Conservation (phyloP, 371 early-diverging fungal genomes). For the Phascolomyces articulosus region DNA sequence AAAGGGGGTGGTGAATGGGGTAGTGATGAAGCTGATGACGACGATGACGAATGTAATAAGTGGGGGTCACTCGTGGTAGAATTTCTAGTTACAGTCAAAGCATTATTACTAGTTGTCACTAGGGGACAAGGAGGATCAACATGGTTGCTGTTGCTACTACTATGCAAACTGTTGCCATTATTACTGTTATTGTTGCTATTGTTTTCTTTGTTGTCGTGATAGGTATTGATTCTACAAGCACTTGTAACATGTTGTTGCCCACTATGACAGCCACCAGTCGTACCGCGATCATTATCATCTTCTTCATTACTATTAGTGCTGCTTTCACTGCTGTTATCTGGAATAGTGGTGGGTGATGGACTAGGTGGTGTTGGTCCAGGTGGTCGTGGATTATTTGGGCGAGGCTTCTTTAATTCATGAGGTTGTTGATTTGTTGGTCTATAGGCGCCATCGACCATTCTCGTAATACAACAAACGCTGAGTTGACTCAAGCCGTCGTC, state of each 20-base stretch:
- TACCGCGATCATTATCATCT: background rate
- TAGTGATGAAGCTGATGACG: background rate
- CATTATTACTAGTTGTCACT: background rate
- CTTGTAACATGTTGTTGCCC: no score
- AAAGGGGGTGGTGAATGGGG: background rate
- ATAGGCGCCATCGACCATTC: background rate
- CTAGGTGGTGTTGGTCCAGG: constrained; percentile 7
- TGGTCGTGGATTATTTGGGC: constrained; percentile 9
- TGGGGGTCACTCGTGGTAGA: background rate
- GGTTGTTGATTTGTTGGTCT: background rate
- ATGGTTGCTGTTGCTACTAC: background rate
- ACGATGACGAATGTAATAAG: background rate
- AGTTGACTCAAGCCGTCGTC: background rate
- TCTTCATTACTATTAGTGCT: background rate
- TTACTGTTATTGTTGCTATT: background rate
- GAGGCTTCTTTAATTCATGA: constrained; percentile 4
- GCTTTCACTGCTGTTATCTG: background rate
- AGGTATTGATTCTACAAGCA: no score
- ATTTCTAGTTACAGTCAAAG: background rate
- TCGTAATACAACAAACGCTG: background rate
- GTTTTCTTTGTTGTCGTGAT: background rate
- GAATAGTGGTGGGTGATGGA: background rate
- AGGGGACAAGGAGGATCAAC: background rate
- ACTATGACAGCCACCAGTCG: no score
- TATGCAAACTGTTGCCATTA: background rate